Conservation (phyloP, 257 asterid genomes). For the Prunella vulgaris region DNA sequence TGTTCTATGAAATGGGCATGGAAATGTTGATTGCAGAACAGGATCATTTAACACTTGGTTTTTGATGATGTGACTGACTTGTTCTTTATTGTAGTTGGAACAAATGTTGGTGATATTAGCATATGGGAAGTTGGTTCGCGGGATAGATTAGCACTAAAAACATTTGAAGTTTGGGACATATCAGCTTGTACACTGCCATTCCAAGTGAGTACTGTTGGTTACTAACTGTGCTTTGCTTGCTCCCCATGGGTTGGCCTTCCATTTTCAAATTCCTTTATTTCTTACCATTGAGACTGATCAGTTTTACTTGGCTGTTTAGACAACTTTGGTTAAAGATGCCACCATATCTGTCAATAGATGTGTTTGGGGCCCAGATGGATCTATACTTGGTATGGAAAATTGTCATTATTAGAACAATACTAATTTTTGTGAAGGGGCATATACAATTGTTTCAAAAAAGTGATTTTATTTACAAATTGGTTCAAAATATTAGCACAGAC, state of each 20-base stretch:
- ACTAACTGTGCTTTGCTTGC: constrained; percentile 5
- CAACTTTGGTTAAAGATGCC: constrained; percentile 80
- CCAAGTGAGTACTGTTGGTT: constrained; percentile 53
- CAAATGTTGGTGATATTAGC: constrained; percentile 97
- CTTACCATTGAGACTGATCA: constrained; percentile 4
- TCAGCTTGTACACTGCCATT: constrained; percentile 80
- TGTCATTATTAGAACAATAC: neutral
- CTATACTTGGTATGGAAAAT: constrained; percentile 66
- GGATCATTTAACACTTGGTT: neutral
- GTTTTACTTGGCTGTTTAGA: constrained; percentile 39
- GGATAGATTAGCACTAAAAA: constrained; percentile 73
- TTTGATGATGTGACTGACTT: constrained; percentile 9
- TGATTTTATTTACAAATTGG: no score
- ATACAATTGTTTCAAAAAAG: no score
- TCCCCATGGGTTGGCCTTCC: neutral
- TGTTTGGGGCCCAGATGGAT: constrained; percentile 93
- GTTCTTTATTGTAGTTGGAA: constrained; percentile 62
- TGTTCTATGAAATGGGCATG: neutral
- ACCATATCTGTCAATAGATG: constrained; percentile 82
- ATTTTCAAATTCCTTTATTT: neutral
- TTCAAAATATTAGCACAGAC: no score
- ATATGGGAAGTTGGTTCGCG: constrained; percentile 96
- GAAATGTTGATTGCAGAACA: neutral
- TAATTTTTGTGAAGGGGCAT: no score
- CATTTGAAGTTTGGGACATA: constrained; percentile 87